Conservation (phyloP, 2,329 filamentous ascomycete species). For the Fusarium concolor region DNA sequence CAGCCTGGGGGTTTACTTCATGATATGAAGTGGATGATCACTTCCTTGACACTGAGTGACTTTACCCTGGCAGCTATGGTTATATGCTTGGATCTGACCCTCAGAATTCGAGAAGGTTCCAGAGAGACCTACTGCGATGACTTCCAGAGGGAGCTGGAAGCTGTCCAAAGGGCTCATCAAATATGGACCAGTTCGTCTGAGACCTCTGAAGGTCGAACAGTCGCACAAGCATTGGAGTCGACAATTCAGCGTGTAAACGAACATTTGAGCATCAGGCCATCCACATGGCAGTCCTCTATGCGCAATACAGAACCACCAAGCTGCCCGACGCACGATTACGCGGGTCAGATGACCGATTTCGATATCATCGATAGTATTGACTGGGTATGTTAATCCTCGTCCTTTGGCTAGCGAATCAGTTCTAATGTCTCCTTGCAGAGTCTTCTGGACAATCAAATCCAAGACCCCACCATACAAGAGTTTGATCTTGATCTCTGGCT, state of each 20-base stretch:
- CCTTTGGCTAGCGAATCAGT: neutral
- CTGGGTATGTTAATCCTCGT: conserved; percentile 31
- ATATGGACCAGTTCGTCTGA: conserved; percentile 35
- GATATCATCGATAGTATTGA: conserved; percentile 33
- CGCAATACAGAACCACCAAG: accelerated
- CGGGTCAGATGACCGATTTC: conserved; percentile 7
- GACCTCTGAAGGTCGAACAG: conserved; percentile 35
- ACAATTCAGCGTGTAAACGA: conserved; percentile 31
- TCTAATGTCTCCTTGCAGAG: neutral
- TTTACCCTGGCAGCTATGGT: conserved; percentile 65
- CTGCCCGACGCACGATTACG: neutral
- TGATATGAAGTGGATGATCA: conserved; percentile 59
- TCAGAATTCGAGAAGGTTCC: conserved; percentile 30
- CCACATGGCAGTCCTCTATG: neutral
- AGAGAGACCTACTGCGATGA: too few relatives aligned
- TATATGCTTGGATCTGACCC: conserved; percentile 55
- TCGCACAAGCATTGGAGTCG: conserved; percentile 34
- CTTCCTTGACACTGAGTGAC: conserved; percentile 59
- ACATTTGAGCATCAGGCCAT: neutral
- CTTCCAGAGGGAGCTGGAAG: neutral
- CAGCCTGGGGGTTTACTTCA: conserved; percentile 58
- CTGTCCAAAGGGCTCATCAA: conserved; percentile 30
- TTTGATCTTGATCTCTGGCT: conserved; percentile 33
- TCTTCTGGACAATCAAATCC: conserved; percentile 28
- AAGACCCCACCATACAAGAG: conserved; percentile 4